Base-by-base conservation (phyloP, 1,284 basidiomycete genomes). In the Ganoderma resinaceum region DNA sequence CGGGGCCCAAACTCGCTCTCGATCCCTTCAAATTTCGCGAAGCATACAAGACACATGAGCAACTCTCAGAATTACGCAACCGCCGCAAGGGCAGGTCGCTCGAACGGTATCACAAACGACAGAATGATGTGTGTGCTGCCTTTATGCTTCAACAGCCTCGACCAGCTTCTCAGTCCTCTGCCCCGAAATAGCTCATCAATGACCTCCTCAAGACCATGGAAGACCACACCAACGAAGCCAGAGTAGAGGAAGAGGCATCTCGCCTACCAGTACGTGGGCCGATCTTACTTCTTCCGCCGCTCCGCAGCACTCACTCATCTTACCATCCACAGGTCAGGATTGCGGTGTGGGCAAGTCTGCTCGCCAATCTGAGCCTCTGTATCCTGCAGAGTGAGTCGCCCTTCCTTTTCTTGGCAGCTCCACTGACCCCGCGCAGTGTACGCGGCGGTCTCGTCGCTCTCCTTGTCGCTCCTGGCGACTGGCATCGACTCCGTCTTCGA, bases 401-500 rank as follows among this genome's bases (percentile, higher is more conserved):
- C 61, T 33, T 66, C 20, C n/a, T 42, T 62, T 43, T 6, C 33
- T 43, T 43, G 42, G 8, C 43, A 12, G 40, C 35, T 52, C 33
- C 23, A 20, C 64, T 67, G 33, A 65, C 61, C 12, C 35, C 20
- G n/a, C 31, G 2, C 76, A 94, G 92, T 94, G 77, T 94, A 93
- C 77, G 97, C 95, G 16, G 97, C 97, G 20, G 86, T 96, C 70
- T 93, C 93, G 2, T 93, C 95, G 3, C 76, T 89, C 18, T 97
- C 95, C 0, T 84, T 99, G 14, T 95, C 96, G 12, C 86, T 99
- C 62, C 89, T 99, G 68, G 95, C 96, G 29, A 97, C 95, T 2
- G 93, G 89, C 29, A 92, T 97, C 74, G 96, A 98, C 79, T 91
- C 95, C 18, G 89, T 95, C 26, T 97, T 98, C 77, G 97, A 99